Base-by-base conservation (phyloP, 140 eudicot species). In the Stevia rebaudiana region DNA sequence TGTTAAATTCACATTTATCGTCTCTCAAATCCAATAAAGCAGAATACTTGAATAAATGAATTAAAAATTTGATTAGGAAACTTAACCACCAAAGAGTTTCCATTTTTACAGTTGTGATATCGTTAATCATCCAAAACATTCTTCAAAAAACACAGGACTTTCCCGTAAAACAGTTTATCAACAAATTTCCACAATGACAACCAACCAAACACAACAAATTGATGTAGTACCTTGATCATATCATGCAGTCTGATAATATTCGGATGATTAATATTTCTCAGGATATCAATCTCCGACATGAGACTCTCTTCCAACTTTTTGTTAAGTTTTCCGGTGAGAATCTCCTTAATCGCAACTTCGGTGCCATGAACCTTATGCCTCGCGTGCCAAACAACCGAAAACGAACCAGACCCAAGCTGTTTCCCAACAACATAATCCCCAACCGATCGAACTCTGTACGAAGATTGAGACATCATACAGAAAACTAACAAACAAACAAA, bases 301-400 rank as follows among this genome's bases (percentile, higher is more conserved):
- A 91, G 88, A 70, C 87, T 78, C 40, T 91, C 98, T 40, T 91
- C 91, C 73, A 91, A 72, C 41, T 87, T 87, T 51, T 79, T 74
- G 57, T 82, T 84, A 70, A 91, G 13, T 60, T 88, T 81, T 6
- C 81, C 81, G 4, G 83, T 82, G 0, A 33, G 33, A 61, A 91
- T 91, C 73, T 91, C 98, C 56, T 91, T 91, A 55, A 91, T 91
- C 11, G 98, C 98, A 70, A 91, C 96, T 68, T 91, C 95, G 2
- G 98, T 84, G 24, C 96, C 96, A 25, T 81, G 79, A 22, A 84
- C 71, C 53, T 69, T 81, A 66, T 91, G 98, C 28, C 95, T 52
- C 0, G 85, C 98, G 28, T 72, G 95, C 95, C 95, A 87, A 51
- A 91, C 98, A 57, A 81, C 86, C 1, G 96, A 91, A 67, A 91